Evolutionary conservation across 495 filamentous ascomycete genomes (phyloP).

Genomic region (Thozetella sp.): DNA sequence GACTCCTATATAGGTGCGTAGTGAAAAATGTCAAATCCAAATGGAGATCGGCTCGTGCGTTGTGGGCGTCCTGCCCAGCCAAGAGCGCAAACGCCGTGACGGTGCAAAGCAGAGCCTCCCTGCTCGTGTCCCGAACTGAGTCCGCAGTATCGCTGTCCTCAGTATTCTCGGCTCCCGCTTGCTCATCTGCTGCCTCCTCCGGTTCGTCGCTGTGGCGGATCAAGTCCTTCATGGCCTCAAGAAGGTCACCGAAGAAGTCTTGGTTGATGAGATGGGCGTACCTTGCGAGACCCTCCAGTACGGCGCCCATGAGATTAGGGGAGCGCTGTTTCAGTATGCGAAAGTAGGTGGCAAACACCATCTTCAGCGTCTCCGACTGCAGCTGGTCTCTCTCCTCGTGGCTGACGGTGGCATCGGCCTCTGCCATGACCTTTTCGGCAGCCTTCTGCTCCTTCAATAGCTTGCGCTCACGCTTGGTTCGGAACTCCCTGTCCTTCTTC

Average conservation of each 20-base stretch:
- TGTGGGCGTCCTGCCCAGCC: constrained; percentile 83
- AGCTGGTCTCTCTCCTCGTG: constrained; percentile 91
- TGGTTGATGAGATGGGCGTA: constrained; percentile 97
- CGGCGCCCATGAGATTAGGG: constrained; percentile 85
- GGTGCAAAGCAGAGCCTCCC: constrained; percentile 91
- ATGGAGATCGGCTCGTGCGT: constrained; percentile 61
- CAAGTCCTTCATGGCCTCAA: constrained; percentile 91
- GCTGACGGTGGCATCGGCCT: constrained; percentile 86
- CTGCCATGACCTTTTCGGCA: constrained; percentile 89
- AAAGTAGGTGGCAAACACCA: constrained; percentile 95
- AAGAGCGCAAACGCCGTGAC: constrained; percentile 94
- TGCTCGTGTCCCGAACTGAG: constrained; percentile 65
- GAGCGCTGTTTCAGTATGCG: constrained; percentile 84
- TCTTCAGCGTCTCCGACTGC: constrained; percentile 91
- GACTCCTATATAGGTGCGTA: constrained; percentile 83
- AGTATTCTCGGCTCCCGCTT: constrained; percentile 22
- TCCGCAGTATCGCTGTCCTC: constrained; percentile 36
- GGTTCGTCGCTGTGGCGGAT: constrained; percentile 65
- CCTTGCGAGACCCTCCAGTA: constrained; percentile 80
- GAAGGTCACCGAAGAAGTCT: constrained; percentile 94
- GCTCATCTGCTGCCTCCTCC: constrained; percentile 14
- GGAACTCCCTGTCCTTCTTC: constrained; percentile 67
- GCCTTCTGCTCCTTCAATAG: constrained; percentile 78
- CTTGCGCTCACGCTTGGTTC: constrained; percentile 53
- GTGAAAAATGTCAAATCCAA: constrained; percentile 95